Evolutionary conservation across 176 grass and related monocot genomes (phyloP).

Genomic region (Zoysia pacifica): DNA sequence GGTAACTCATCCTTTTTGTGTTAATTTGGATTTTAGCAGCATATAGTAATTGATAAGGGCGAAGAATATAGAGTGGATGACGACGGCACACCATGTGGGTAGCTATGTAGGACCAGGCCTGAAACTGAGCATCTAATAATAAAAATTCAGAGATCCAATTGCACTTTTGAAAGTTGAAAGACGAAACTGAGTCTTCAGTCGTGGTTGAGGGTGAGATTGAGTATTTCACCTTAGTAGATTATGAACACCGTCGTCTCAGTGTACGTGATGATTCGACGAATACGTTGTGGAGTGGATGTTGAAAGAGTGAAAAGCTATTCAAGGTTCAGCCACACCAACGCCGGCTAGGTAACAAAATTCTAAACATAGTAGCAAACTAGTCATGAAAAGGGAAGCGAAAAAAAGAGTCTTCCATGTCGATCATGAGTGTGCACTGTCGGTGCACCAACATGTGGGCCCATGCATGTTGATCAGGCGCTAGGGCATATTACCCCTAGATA

Average conservation of each 20-base stretch:
- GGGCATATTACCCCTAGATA: background rate
- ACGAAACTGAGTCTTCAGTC: too few relatives aligned
- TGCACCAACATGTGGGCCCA: slow-evolving; percentile 52
- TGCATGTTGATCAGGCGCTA: slow-evolving; percentile 7
- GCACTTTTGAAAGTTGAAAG: too few relatives aligned
- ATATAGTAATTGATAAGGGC: slow-evolving; percentile 1
- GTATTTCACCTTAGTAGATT: too few relatives aligned
- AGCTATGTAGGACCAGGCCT: too few relatives aligned
- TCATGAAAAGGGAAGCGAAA: slow-evolving; percentile 18
- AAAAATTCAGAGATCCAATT: too few relatives aligned
- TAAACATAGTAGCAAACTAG: slow-evolving; percentile 47
- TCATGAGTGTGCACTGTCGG: slow-evolving; percentile 56
- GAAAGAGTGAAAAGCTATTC: slow-evolving; percentile 27
- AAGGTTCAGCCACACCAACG: slow-evolving; percentile 41
- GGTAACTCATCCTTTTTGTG: background rate
- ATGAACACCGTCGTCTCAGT: background rate
- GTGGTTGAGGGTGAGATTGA: too few relatives aligned
- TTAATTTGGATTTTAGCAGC: slow-evolving; percentile 5
- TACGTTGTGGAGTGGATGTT: background rate
- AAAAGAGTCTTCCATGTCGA: slow-evolving; percentile 33
- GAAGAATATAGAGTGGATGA: background rate
- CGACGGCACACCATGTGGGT: too few relatives aligned
- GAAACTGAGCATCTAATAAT: too few relatives aligned
- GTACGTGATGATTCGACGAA: background rate
- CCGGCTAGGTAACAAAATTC: slow-evolving; percentile 49